These are phyloP conservation scores for Mortierella sp. DNA, from an alignment of 371 early-diverging fungal species.

Conservation along the genomic window DNA sequence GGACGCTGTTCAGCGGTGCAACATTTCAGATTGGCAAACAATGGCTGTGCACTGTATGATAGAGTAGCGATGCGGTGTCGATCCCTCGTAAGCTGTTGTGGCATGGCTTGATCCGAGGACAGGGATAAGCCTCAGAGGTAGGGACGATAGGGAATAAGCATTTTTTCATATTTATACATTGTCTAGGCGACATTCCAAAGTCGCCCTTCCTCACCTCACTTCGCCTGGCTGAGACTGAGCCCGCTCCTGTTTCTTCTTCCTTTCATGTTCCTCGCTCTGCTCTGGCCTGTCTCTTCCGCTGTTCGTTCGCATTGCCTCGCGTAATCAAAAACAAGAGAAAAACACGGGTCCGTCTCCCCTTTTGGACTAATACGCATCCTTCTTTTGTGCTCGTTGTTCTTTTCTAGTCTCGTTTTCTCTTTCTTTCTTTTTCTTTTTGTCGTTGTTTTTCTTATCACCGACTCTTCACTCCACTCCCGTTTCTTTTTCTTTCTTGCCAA, in stretches of 20 bases:
- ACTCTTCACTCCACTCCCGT: background rate
- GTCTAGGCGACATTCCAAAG: background rate
- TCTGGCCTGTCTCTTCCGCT: background rate
- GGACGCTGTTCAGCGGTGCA: background rate
- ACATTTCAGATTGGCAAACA: background rate
- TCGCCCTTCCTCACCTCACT: conserved; percentile 2
- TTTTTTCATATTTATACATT: background rate
- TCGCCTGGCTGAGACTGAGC: conserved; percentile 4
- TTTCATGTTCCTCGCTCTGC: background rate
- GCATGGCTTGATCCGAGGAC: background rate
- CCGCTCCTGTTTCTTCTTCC: conserved; percentile 5
- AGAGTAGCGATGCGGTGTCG: background rate
- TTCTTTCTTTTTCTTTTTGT: background rate
- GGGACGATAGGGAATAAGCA: conserved; percentile 2
- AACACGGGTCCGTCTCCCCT: background rate
- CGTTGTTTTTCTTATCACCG: background rate
- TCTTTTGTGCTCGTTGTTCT: too few species aligned
- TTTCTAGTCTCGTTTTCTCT: background rate
- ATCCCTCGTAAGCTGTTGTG: background rate
- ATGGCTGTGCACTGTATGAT: background rate
- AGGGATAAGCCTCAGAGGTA: background rate
- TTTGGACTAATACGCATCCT: background rate
- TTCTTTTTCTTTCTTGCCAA: background rate
- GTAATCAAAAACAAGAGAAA: background rate
- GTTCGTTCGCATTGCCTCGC: background rate